Evolutionary conservation across 139 green algal genomes (phyloP), one percentile per base, ranked within the genome.

Genomic region (Chlorella ohadii): DNA sequence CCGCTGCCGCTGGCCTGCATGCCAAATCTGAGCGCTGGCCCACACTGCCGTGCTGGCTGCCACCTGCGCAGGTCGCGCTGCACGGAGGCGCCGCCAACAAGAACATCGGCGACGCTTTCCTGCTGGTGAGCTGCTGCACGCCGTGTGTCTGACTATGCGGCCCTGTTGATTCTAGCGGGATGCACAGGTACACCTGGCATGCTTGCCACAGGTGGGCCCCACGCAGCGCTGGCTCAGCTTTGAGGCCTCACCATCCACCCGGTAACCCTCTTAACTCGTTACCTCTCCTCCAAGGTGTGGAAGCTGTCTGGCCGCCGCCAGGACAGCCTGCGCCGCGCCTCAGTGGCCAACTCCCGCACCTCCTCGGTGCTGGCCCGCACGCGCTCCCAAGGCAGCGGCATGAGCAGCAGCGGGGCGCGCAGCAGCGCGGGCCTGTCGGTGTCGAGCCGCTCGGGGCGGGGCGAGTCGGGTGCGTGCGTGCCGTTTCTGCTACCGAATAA

Each of bases 51-150:
- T 6, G 11, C 36, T 55, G 34, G 33, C 11, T 23, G 15, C 68
- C 34, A 19, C 17, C 1, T 38, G n/a, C 6, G n/a, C 82, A 86
- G 83, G 95, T 98, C 28, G 86, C 92, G 12, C 81, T 95, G 66
- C 96, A 98, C 90, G 94, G 94, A 31, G 97, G 97, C n/a, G 90
- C 91, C 20, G 93, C 97, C 66, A 99, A 99, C 93, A 99, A 99
- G 82, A 99, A 99, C 89, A 98, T 99, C 59, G 97, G 97, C 1
- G 97, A 99, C 83, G 97, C 96, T 2, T 99, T 99, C 89, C 89
- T 99, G 84, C 91, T 99, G 85, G 96, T 59, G 51, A 59, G 51
- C 12, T 6, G 44, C 6, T 55, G 44, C 44, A n/a, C n/a, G n/a
- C n/a, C n/a, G n/a, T n/a, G n/a, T n/a, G n/a, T n/a, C n/a, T n/a